phyloP scores from a whole-genome alignment of 2,329 filamentous ascomycete genomes.

The Chaetomiaceae sp. region DNA sequence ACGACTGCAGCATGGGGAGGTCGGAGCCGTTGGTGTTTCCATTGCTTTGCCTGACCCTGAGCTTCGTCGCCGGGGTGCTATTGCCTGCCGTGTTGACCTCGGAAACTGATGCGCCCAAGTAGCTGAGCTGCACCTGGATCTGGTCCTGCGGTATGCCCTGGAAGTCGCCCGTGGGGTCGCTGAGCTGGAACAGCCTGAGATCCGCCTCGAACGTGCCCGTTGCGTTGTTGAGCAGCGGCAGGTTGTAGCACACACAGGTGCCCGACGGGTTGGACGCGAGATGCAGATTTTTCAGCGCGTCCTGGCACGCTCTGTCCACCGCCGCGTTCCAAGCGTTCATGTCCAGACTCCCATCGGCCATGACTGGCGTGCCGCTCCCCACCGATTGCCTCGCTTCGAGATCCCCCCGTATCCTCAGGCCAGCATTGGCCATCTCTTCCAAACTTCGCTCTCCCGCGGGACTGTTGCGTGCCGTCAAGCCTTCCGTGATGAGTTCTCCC shows the following conservation, averaged over 20 bases:
- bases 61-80: constrained; percentile 7
- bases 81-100: constrained; percentile 33
- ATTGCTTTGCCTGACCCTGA: constrained; percentile 13
- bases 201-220: constrained; percentile 72
- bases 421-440: constrained; percentile 24
- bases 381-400: constrained; percentile 21
- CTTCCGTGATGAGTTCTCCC: constrained; percentile 24
- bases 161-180: constrained; percentile 50
- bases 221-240: constrained; percentile 61
- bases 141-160: constrained; percentile 44
- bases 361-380: constrained; percentile 30
- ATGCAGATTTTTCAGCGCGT: constrained; percentile 48
- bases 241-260: constrained; percentile 75
- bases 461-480: constrained; percentile 21
- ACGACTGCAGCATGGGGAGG: constrained; percentile 51
- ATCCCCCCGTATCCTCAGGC: constrained; percentile 15
- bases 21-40: constrained; percentile 4
- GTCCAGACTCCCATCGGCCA: constrained; percentile 43
- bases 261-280: constrained; percentile 67
- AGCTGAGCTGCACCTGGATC: constrained; percentile 50
- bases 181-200: constrained; percentile 66
- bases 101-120: constrained; percentile 48
- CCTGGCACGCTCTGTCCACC: constrained; percentile 52
- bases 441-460: constrained; percentile 27
- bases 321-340: constrained; percentile 48